Conservation (phyloP, 2,329 filamentous ascomycete species). For the Fusarium ambrosium region DNA sequence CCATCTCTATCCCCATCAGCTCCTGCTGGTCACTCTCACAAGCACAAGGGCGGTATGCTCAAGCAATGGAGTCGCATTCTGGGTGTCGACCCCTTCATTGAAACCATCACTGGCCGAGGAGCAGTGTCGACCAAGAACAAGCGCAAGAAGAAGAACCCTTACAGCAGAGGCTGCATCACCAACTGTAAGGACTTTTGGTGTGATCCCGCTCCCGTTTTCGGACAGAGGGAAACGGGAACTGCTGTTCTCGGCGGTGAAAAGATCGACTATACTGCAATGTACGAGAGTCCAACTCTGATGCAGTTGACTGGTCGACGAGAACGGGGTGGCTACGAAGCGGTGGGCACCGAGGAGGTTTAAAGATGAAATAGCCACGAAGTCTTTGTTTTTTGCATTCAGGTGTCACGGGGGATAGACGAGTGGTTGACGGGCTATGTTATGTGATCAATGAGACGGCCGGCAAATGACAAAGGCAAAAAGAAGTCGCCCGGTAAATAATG, state of each 20-base stretch:
- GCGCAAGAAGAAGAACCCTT: conserved; percentile 80
- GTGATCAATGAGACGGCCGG: conserved; percentile 37
- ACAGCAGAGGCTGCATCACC: conserved; percentile 82
- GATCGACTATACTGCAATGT: conserved; percentile 91
- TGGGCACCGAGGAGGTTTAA: conserved; percentile 67
- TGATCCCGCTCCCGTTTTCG: conserved; percentile 86
- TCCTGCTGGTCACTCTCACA: conserved; percentile 61
- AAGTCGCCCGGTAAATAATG: conserved; percentile 34
- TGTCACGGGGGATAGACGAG: conserved; percentile 20
- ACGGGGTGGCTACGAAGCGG: conserved; percentile 73
- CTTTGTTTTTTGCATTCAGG: not conserved
- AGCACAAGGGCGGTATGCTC: conserved; percentile 75
- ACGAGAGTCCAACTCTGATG: conserved; percentile 84
- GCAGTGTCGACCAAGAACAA: conserved; percentile 71
- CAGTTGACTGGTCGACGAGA: conserved; percentile 63
- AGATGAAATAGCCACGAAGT: not conserved
- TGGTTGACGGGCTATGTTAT: conserved; percentile 23
- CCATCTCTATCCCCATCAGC: conserved; percentile 70
- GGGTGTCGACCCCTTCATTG: conserved; percentile 93
- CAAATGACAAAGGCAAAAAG: conserved; percentile 20
- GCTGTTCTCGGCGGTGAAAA: conserved; percentile 82
- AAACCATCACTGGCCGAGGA: conserved; percentile 87
- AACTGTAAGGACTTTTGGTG: conserved; percentile 99
- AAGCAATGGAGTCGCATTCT: conserved; percentile 87
- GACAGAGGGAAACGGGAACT: conserved; percentile 78